phyloP scores from a whole-genome alignment of 1,139 yeast species.

The Yamadazyma taylorii region DNA sequence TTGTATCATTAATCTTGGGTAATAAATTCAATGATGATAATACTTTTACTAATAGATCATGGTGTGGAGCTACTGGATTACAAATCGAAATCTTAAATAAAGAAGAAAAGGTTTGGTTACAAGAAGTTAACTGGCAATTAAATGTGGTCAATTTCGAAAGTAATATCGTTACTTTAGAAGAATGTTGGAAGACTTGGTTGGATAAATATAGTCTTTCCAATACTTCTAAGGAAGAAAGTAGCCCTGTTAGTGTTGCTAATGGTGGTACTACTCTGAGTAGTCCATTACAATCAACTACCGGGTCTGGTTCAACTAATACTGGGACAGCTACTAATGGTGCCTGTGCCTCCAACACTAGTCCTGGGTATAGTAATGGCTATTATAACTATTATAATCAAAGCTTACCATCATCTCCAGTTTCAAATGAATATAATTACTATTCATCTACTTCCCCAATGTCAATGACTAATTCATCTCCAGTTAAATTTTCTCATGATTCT shows the following conservation, averaged over 20 bases:
- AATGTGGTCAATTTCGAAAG: conserved; percentile 44
- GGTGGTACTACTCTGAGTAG: background rate
- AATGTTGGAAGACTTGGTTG: conserved; percentile 50
- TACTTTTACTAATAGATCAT: conserved; percentile 90
- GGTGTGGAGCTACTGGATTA: conserved; percentile 94
- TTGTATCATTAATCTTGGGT: conserved; percentile 75
- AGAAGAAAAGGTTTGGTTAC: conserved; percentile 76
- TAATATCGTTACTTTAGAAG: conserved; percentile 44
- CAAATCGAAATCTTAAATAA: conserved; percentile 57
- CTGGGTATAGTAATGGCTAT: conserved; percentile 10
- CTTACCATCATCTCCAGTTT: conserved; percentile 23
- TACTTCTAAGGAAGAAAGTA: background rate
- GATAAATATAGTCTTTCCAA: conserved; percentile 26
- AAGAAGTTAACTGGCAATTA: conserved; percentile 47
- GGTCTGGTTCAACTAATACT: background rate
- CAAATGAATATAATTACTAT: conserved; percentile 15
- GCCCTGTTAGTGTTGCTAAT: conserved; percentile 1
- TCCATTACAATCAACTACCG: background rate
- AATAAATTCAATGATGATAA: conserved; percentile 96
- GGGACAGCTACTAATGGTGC: too few species aligned
- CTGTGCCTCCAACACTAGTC: conserved; percentile 6
- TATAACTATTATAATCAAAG: conserved; percentile 14
- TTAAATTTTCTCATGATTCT: conserved; percentile 23
- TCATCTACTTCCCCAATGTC: conserved; percentile 21
- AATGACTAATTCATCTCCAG: conserved; percentile 21